phyloP scores from a whole-genome alignment of 148 eudicot genomes.

The Rheum nobile region DNA sequence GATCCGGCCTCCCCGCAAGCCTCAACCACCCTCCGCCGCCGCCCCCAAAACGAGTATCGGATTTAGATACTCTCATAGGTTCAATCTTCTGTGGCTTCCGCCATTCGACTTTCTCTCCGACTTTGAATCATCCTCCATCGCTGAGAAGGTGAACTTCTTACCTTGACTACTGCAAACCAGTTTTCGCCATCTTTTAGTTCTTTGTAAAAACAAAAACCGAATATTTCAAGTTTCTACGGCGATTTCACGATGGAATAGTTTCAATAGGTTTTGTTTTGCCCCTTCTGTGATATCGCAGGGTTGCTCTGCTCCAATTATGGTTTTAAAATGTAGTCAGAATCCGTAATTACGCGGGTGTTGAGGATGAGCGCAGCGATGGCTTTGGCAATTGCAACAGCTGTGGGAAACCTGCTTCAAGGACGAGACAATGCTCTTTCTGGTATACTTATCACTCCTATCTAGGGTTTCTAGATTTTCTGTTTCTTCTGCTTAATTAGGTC shows the following conservation, averaged over 20 bases:
- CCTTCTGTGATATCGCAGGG: too few relatives aligned
- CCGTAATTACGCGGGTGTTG: too few relatives aligned
- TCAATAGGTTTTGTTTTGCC: background rate
- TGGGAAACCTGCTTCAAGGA: slow-evolving; percentile 95
- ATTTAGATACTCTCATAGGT: background rate
- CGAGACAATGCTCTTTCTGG: slow-evolving; percentile 99
- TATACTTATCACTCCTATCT: slow-evolving; percentile 7
- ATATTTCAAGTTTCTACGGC: background rate
- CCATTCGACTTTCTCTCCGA: background rate
- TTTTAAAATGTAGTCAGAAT: too few relatives aligned
- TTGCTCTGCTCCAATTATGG: too few relatives aligned
- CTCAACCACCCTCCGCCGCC: slow-evolving; percentile 89
- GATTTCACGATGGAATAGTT: background rate
- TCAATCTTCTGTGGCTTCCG: background rate
- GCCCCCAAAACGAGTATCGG: too few relatives aligned
- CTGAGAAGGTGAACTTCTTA: background rate
- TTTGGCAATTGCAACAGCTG: slow-evolving; percentile 75
- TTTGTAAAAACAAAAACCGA: background rate
- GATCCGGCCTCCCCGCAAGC: slow-evolving; percentile 68
- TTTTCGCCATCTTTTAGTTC: background rate
- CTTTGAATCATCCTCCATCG: background rate
- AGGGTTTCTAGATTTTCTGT: background rate
- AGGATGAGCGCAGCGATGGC: slow-evolving; percentile 67
- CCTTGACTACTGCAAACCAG: background rate
- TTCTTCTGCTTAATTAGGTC: too few relatives aligned